Base-by-base conservation (phyloP, 2,329 filamentous ascomycete species). In the Colletotrichum abscissum region DNA sequence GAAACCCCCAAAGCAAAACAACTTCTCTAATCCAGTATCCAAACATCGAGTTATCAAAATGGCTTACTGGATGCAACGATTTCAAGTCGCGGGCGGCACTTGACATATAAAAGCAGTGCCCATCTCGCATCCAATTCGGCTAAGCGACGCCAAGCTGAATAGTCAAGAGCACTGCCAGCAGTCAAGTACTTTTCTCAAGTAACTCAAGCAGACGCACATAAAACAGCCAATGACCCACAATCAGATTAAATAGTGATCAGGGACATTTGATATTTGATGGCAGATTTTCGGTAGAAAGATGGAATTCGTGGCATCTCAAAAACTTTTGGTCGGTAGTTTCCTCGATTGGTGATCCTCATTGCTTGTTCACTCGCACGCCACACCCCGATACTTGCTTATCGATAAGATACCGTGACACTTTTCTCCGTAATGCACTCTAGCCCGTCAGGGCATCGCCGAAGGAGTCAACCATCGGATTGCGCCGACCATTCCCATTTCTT, bases 401-500 rank as follows among this genome's bases (percentile, higher is more conserved):
- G 73, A 74, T 74, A 74, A 74, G 63, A 22, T 46, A 8, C 46
- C 38, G 14, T 46, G 42, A 49, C 14, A 63, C 56, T 67, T 75
- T 69, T 72, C 68, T 72, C 63, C 38, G 42, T 66, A n/a, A 49
- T 49, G 42, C 42, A 16, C 19, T 42, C 63, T 68, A 74, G 63
- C 64, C 72, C 63, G 46, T 74, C 68, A 67, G 26, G 69, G 68
- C 66, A 65, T 75, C 71, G 69, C 57, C 57, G 70, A 68, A 67
- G 64, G 64, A 19, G 49, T 55, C 57, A 59, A 52, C 42, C 56
- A 16, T 67, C 68, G 28, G 62, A 55, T 65, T 65, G 46, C 67
- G 35, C 49, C 55, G 28, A 71, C 65, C 16, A 58, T 46, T 65
- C 54, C 49, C n/a, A 60, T 64, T 56, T 42, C 55, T 65, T 42